Evolutionary conservation across 805 yeast species (phyloP).

Genomic region (Candida krabiensis): DNA sequence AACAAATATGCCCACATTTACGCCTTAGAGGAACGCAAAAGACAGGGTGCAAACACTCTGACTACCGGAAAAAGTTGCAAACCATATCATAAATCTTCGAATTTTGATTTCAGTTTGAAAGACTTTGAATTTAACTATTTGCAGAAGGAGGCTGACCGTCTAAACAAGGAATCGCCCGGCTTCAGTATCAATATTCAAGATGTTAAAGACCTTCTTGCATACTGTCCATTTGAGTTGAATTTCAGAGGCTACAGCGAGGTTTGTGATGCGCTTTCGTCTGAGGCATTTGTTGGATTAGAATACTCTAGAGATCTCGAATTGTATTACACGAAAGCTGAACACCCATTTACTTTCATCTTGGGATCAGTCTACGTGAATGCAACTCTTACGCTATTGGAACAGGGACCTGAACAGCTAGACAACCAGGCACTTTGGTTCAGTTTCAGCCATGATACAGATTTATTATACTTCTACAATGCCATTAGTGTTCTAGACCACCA

Average conservation of each 20-base stretch:
- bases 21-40: constrained; percentile 45
- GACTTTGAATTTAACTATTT: constrained; percentile 38
- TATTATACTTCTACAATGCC: constrained; percentile 61
- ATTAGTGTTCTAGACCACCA: constrained; percentile 53
- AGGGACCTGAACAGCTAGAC: constrained; percentile 18
- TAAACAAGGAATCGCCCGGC: constrained; percentile 55
- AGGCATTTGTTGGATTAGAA: constrained; percentile 62
- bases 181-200: constrained; percentile 53
- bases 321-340: constrained; percentile 62
- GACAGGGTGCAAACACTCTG: constrained; percentile 58
- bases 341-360: constrained; percentile 52
- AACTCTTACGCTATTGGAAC: constrained; percentile 31
- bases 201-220: constrained; percentile 49
- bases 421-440: constrained; percentile 54
- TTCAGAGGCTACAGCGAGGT: constrained; percentile 66
- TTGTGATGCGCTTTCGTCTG: constrained; percentile 66
- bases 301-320: constrained; percentile 59
- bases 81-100: constrained; percentile 33
- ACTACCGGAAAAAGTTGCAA: constrained; percentile 51
- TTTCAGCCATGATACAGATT: constrained; percentile 74
- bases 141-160: constrained; percentile 53
- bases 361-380: constrained; percentile 62
- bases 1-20: constrained; percentile 36
- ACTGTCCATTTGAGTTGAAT: constrained; percentile 77
- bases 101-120: constrained; percentile 15